Evolutionary conservation across 208 protist species (phyloP), one percentile per base, ranked within the genome.

Genomic region (Strigomonas oncopelti): DNA sequence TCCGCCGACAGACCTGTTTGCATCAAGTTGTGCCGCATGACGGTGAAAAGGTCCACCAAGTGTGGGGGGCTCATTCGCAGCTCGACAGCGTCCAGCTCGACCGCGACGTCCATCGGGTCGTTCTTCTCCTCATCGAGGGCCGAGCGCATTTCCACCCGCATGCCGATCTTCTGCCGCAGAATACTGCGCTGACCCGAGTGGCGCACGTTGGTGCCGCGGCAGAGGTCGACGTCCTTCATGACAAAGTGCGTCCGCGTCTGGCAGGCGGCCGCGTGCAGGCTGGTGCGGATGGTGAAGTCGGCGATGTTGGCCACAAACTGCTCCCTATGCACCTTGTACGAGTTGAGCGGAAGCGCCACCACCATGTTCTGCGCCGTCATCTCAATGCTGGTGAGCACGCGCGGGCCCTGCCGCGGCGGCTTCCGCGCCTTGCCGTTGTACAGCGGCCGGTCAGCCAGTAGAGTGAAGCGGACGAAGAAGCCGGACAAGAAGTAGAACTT

Each of bases 401-500:
- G 70, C 45, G 87, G 87, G 7, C 80, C 71, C 54, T 78, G 72
- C 13, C 68, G 70, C 55, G 80, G 72, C 16, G 71, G 67, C 16
- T 78, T 64, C 53, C 82, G 74, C 18, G 71, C 69, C 22, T 79
- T 72, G 8, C 85, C 81, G 66, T 95, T 89, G 71, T 95, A 95
- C 18, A 91, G 72, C 22, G 90, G 78, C 18, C 90, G 83, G 24
- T 80, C 79, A 5, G 68, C 63, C 18, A 95, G 42, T 5, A 63
- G 45, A 3, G 80, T 68, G 31, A 93, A 55, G 9, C 81, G 74
- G 3, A 83, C 77, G 60, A 93, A 90, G 52, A 92, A 78, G 54
- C 90, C 90, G 0, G 52, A 72, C 18, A 77, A 71, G 67, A 92
- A 90, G 75, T 93, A 93, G 36, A 71, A 69, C 66, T 86, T 84